Evolutionary conservation across 1,284 basidiomycete genomes (phyloP), one percentile per base, ranked within the genome.

Genomic region (Trametes sp.): DNA sequence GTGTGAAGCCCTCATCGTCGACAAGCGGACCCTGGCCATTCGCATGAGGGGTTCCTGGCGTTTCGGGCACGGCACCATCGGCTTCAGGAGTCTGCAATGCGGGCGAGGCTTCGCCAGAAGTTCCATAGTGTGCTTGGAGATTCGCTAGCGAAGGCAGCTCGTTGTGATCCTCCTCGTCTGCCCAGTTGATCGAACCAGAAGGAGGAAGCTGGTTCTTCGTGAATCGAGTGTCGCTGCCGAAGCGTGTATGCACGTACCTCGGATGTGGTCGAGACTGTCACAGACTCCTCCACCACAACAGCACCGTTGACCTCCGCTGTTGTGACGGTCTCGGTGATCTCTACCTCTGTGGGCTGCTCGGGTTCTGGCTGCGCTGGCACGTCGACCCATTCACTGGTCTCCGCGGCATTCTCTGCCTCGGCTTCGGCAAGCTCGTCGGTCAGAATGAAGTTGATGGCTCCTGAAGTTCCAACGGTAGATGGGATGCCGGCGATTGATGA

Each of bases 401-500:
- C 62, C 5, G 65, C 73, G 86, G 48, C 88, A 76, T 69, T 90
- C 58, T 81, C 87, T 0, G 54, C 54, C n/a, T 68, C 66, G 2
- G 53, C 23, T 67, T 67, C 75, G 52, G 73, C 92, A 31, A 93
- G 79, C 69, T 93, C 91, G 71, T 90, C 92, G 58, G 83, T 88
- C 75, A 90, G 86, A 78, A 93, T 88, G 75, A 93, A 93, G 69
- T 84, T 85, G 80, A 92, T 88, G 74, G 84, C 84, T 56, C 81
- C 81, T 0, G 87, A 79, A 21, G 75, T 72, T 35, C 77, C 73
- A 33, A 78, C 62, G 55, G 75, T 69, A 41, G 75, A 73, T 41
- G 81, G 77, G 29, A 82, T 61, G 38, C 77, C 82, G 23, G 70
- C 69, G 14, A 80, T 73, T 13, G 77, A 69, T 14, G 70, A 70